Base-by-base conservation (phyloP, 2,329 filamentous ascomycete species). In the Diaporthe aspalathi region DNA sequence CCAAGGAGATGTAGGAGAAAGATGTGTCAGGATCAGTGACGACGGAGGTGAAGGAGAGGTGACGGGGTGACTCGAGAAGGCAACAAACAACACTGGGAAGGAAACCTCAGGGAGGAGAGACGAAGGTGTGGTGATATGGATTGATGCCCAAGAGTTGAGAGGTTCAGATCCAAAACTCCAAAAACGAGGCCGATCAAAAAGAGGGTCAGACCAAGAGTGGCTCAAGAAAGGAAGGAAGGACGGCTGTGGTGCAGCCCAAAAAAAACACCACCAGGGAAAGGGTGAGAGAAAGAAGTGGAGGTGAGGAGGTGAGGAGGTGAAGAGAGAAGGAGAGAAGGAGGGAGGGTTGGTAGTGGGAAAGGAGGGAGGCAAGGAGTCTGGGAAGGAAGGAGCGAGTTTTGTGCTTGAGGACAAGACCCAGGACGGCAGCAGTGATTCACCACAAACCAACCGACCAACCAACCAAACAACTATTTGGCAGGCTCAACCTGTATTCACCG, bases 141-240 rank as follows among this genome's bases (percentile, higher is more conserved):
- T 14, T 3, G 50, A 27, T 17, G 29, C 38, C 54, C 14, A 43
- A 43, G 9, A 63, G 60, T 63, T 20, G 12, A 63, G 24, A n/a
- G 40, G 56, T 62, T 40, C 5, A 62, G 24, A 11, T 68, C 66
- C 53, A 60, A 68, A 60, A 60, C 16, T 52, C 53, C 32, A 60
- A 68, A 60, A 60, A 60, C 29, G 29, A 60, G 35, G 32, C 12
- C 7, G 12, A 60, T 17, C 12, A n/a, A 60, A 7, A 17, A 27
- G 67, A 52, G 35, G 22, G 16, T 32, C 45, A 50, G 24, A 32
- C 11, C 9, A 40, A 32, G 14, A 17, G 17, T 12, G 29, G 7
- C 12, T 52, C 53, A 60, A 29, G 22, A 20, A 50, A 43, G 67
- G 66, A n/a, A 68, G n/a, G 35, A 16, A 35, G 52, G 20, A 20